Conservation (phyloP, 164 flowering plant species). For the Liriodendron chinense region DNA sequence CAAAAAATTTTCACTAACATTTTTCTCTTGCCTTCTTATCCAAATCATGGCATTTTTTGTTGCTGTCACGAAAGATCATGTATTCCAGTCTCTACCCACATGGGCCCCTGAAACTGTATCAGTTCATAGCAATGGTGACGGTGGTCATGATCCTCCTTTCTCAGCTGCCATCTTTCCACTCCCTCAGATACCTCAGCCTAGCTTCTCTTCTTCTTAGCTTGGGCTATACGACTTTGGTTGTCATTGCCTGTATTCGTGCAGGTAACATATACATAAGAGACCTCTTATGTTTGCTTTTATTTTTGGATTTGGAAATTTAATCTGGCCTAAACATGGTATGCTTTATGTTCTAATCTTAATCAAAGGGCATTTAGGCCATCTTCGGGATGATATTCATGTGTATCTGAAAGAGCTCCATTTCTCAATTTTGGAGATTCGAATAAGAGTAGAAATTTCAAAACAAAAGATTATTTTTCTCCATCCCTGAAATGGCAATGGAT, state of each 20-base stretch:
- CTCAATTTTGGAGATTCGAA: too few relatives aligned
- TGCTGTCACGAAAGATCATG: slow-evolving; percentile 49
- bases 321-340: not conserved
- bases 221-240: slow-evolving; percentile 85
- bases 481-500: too few relatives aligned
- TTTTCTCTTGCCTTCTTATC: not conserved
- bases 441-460: too few relatives aligned
- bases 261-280: slow-evolving; percentile 33
- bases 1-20: slow-evolving; percentile 3
- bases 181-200: slow-evolving; percentile 82
- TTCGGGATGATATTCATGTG: not conserved
- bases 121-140: slow-evolving; percentile 89
- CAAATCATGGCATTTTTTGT: not conserved
- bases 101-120: slow-evolving; percentile 72
- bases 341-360: not conserved
- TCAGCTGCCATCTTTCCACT: slow-evolving; percentile 90
- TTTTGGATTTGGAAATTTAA: not conserved
- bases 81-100: slow-evolving; percentile 60
- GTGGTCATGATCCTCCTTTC: slow-evolving; percentile 81
- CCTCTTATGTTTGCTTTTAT: not conserved
- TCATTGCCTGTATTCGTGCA: slow-evolving; percentile 77
- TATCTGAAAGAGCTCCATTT: not conserved
- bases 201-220: slow-evolving; percentile 81
- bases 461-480: too few relatives aligned
- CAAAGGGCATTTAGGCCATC: not conserved